Evolutionary conservation across 2,329 filamentous ascomycete genomes (phyloP).

Genomic region (Stachybotrys chartarum): DNA sequence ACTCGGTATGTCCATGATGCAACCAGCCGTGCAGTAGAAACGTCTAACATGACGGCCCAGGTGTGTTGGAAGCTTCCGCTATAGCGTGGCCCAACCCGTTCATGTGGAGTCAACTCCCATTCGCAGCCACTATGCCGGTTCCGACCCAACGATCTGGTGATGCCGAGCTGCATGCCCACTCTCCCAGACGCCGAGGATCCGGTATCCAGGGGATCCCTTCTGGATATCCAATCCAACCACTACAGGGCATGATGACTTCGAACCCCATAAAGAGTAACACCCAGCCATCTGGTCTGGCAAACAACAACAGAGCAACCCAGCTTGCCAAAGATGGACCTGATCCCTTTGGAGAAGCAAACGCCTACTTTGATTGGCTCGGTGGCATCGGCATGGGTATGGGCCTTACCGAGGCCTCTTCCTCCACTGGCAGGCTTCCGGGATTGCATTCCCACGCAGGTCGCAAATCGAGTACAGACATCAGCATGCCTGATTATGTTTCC

Average conservation of each 20-base stretch:
- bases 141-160: slow-evolving; percentile 35
- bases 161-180: slow-evolving; percentile 55
- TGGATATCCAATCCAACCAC: not conserved
- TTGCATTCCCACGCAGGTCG: slow-evolving; percentile 6
- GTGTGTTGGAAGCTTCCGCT: slow-evolving; percentile 62
- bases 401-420: slow-evolving; percentile 3
- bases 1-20: slow-evolving; percentile 43
- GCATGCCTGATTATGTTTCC: slow-evolving; percentile 33
- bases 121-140: slow-evolving; percentile 31
- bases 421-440: not conserved
- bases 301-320: not conserved
- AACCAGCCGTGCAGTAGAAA: not conserved
- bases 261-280: not conserved
- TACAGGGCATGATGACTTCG: not conserved
- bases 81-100: slow-evolving; percentile 74
- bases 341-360: slow-evolving; percentile 13
- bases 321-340: slow-evolving; percentile 5
- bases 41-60: slow-evolving; percentile 22
- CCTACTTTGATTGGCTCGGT: slow-evolving; percentile 20
- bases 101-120: slow-evolving; percentile 55
- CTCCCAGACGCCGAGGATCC: slow-evolving; percentile 36
- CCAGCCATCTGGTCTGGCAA: not conserved
- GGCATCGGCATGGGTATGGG: slow-evolving; percentile 9
- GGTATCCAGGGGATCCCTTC: not conserved
- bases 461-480: slow-evolving; percentile 29